Conservation (phyloP, 108 stramenopile species). For the Hondaea fermentalgiana region DNA sequence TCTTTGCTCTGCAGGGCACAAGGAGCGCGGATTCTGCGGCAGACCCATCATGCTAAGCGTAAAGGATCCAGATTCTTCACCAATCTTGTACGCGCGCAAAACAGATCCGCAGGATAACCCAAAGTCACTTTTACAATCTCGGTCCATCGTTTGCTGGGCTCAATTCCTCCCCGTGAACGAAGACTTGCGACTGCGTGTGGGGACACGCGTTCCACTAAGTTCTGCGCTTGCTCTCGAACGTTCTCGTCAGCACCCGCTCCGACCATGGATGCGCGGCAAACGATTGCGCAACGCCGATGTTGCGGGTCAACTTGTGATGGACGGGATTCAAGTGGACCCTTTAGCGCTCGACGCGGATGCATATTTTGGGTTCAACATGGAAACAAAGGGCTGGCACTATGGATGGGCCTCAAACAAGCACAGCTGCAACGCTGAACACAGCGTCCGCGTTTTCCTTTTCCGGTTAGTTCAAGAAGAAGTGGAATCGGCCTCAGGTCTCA, state of each 20-base stretch:
- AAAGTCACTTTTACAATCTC: background rate
- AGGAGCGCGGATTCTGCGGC: constrained; percentile 4
- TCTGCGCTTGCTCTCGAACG: background rate
- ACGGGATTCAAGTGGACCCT: background rate
- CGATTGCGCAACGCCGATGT: background rate
- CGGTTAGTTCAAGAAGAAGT: background rate
- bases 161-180: background rate
- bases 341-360: background rate
- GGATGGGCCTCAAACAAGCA: constrained; percentile 18
- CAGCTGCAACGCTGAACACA: background rate
- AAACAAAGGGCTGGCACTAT: constrained; percentile 10
- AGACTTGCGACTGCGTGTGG: background rate
- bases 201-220: background rate
- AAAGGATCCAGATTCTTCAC: background rate
- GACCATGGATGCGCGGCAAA: background rate
- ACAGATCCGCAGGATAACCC: background rate
- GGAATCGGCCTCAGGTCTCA: background rate
- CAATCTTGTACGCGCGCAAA: too few relatives aligned
- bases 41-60: background rate
- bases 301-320: background rate
- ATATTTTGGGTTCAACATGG: background rate
- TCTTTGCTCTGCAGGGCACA: background rate
- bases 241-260: background rate
- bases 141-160: background rate
- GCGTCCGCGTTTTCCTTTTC: background rate